Evolutionary conservation across 2,329 filamentous ascomycete species (phyloP), one percentile per base, ranked within the genome.

Genomic region (Aspergillus fumigatus): DNA sequence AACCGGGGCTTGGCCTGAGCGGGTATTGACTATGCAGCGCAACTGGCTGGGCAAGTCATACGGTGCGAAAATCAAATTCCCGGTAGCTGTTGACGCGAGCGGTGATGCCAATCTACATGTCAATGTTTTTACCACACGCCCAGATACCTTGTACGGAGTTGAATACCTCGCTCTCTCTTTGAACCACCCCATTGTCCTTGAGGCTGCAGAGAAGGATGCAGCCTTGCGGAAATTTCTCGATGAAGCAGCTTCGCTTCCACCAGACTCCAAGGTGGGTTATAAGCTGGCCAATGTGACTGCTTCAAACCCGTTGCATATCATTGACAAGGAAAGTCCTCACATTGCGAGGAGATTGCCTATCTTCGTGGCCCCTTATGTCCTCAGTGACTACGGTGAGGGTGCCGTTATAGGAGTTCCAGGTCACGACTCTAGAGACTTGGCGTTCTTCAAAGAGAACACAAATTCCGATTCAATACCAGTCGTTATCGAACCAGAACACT

Each of bases 341-440:
- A 55, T 75, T 17, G 59, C 66, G n/a, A 67, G 69, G 32, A 57
- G 82, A 7, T 65, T 95, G 4, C 90, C 91, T 1, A 80, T 96
- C 4, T 96, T 88, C 66, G 88, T 90, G 23, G 90, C 92, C 9
- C 87, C 90, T 0, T 96, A 96, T 68, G 92, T 96, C 10, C 79
- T 95, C 4, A 88, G 88, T 26, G 89, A 92, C 67, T 94, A 95
- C 64, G 90, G 91, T 17, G 88, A 92, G 62, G 91, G 91, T 1
- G 91, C 91, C 9, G 88, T 96, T 1, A 96, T 96, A 91, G 92
- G 92, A 47, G 92, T 96, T 7, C 92, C 92, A 0, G 92, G 87
- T 1, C 92, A 96, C 67, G 92, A 96, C 71, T 69, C 80, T 4
- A 83, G 90, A 52, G 92, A 96, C 65, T 80, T 89, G 72, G 82